Base-by-base conservation (phyloP, 192 early-diverging fungal genomes). In the Spinellus fusiger region DNA sequence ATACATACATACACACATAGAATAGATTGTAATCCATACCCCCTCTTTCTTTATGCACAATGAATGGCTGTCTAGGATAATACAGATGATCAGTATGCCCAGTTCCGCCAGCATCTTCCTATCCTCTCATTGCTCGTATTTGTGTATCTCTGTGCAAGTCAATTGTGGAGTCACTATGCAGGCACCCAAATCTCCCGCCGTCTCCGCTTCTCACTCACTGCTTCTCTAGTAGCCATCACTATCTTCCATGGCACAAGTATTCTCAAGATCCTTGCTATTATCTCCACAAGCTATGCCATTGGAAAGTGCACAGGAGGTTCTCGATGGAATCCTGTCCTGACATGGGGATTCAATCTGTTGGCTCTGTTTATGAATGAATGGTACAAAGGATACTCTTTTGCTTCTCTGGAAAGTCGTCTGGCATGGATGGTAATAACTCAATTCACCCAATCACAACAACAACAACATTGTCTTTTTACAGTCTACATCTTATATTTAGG, bases 311-410 rank as follows among this genome's bases (percentile, higher is more conserved):
- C 84, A 20, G 78, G 79, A 50, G 76, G 79, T 0, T 73, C 75
- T 5, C 60, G 62, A 4, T 70, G 73, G 67, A 87, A 82, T 37
- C 90, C 91, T 0, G 38, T 74, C 0, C 40, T 90, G 8, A 82
- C 87, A 15, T 98, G 96, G 96, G 68, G 77, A 6, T 95, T 86
- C 62, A 92, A 87, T 59, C 48, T 98, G 49, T 75, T 59, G 5
- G 69, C 95, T 56, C 70, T 98, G 22, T 95, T 95, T 73, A 31
- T 74, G 33, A 96, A 93, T 64, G 87, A 93, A 63, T 64, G 61
- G 15, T 89, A 82, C 62, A 49, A 74, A n/a, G 94, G 92, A 0
- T 94, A 92, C 61, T 68, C 67, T 20, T 96, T 89, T 71, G 34
- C 49, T 40, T 47, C 50, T 35, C 15, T 64, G 44, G 37, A 27